Conservation (phyloP, 1,284 basidiomycete species). For the Sporisorium scitamineum region DNA sequence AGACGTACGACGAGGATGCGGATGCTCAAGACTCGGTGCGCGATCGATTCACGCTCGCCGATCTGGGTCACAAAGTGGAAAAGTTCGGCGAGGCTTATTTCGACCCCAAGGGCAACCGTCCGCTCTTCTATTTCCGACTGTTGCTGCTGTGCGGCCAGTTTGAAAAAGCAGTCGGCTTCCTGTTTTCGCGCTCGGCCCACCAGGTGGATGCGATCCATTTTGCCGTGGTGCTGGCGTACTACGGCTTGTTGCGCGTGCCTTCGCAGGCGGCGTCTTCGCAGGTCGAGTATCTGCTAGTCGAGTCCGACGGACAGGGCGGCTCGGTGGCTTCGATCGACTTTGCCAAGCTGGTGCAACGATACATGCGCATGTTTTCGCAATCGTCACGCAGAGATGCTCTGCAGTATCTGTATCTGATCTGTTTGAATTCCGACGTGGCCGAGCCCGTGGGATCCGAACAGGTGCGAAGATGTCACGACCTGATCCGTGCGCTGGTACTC, state of each 20-base stretch:
- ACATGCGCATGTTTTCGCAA: constrained; percentile 89
- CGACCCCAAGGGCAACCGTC: constrained; percentile 79
- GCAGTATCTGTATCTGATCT: constrained; percentile 93
- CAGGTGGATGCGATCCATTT: constrained; percentile 96
- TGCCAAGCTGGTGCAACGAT: constrained; percentile 88
- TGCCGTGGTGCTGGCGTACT: constrained; percentile 90
- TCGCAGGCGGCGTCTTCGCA: constrained; percentile 83
- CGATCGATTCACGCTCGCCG: constrained; percentile 78
- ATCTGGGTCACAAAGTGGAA: constrained; percentile 82
- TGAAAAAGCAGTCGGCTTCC: constrained; percentile 88
- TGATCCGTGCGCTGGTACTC: constrained; percentile 87
- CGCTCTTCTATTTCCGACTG: constrained; percentile 85
- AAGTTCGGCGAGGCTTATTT: constrained; percentile 86
- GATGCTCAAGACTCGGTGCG: constrained; percentile 58
- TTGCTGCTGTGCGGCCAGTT: constrained; percentile 93
- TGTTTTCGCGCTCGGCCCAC: constrained; percentile 88
- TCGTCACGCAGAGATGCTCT: constrained; percentile 92
- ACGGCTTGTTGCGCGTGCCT: constrained; percentile 88
- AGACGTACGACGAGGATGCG: constrained; percentile 64
- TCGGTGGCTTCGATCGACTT: constrained; percentile 75
- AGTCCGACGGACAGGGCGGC: constrained; percentile 32
- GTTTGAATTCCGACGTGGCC: constrained; percentile 78
- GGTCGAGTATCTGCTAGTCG: constrained; percentile 52
- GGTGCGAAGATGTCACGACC: constrained; percentile 84
- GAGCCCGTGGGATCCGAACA: constrained; percentile 81